Evolutionary conservation across 352 stramenopile species (phyloP).

Genomic region (Phytophthora hybrid): DNA sequence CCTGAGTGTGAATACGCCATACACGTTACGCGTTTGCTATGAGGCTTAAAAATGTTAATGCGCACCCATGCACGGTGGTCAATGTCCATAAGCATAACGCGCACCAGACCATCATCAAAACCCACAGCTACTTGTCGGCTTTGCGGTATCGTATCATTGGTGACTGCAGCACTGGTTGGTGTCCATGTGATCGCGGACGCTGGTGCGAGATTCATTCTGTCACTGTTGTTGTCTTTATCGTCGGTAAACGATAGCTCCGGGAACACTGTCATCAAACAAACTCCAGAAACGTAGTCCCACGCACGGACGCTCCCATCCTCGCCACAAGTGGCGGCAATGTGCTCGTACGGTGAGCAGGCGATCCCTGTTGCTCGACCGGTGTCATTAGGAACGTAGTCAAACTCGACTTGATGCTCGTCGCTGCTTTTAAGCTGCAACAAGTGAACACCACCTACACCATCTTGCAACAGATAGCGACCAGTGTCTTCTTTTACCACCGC

Average conservation of each 20-base stretch:
- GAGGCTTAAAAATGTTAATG: constrained; percentile 90
- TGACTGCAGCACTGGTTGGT: constrained; percentile 50
- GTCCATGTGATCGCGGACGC: constrained; percentile 84
- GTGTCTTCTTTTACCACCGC: constrained; percentile 58
- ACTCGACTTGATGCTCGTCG: constrained; percentile 50
- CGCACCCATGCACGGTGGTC: constrained; percentile 59
- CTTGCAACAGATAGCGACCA: constrained; percentile 70
- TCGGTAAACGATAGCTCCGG: constrained; percentile 16
- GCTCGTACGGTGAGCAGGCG: constrained; percentile 85
- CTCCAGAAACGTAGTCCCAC: constrained; percentile 89
- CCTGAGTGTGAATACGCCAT: constrained; percentile 79
- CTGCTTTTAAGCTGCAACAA: constrained; percentile 49
- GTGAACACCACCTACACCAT: constrained; percentile 62
- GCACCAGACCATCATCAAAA: constrained; percentile 91
- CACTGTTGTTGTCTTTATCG: constrained; percentile 9
- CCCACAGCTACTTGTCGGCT: constrained; percentile 89
- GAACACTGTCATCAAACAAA: constrained; percentile 47
- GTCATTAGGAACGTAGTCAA: constrained; percentile 71
- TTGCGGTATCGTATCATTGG: constrained; percentile 49
- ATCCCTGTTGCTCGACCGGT: constrained; percentile 79
- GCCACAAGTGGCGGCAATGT: constrained; percentile 85
- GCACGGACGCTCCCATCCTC: constrained; percentile 87
- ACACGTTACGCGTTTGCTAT: constrained; percentile 75
- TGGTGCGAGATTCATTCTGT: constrained; percentile 16
- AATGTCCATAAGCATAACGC: constrained; percentile 71